Evolutionary conservation across 2,329 filamentous ascomycete species (phyloP).

Genomic region (Aspergillus sp.): DNA sequence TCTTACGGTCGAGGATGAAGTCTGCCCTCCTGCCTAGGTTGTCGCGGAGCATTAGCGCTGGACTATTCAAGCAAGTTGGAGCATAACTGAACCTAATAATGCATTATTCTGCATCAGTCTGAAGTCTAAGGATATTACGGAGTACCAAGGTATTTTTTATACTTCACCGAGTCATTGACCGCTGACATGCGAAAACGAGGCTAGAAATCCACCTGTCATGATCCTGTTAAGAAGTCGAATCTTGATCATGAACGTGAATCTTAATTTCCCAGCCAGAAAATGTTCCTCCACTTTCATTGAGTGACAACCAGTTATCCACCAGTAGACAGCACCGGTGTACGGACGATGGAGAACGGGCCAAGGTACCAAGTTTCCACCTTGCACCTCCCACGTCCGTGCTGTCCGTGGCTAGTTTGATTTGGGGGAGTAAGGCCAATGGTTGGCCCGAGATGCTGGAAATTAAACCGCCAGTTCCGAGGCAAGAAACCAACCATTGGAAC

Average conservation of each 20-base stretch:
- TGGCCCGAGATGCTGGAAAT: background rate
- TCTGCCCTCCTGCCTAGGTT: background rate
- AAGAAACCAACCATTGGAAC: background rate
- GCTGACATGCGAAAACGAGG: slow-evolving; percentile 3
- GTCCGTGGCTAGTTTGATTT: background rate
- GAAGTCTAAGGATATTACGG: background rate
- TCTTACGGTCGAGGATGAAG: background rate
- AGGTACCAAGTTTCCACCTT: background rate
- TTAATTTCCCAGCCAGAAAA: slow-evolving; percentile 4
- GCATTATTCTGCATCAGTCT: background rate
- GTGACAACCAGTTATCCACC: background rate
- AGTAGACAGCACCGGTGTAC: background rate
- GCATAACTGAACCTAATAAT: background rate
- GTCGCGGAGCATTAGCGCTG: slow-evolving; percentile 2
- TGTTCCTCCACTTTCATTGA: slow-evolving; percentile 1
- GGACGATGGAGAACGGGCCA: background rate
- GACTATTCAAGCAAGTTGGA: background rate
- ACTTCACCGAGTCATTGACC: background rate
- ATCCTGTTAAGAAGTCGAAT: background rate
- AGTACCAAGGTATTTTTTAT: slow-evolving; percentile 1
- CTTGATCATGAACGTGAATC: slow-evolving; percentile 7
- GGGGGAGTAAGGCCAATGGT: background rate
- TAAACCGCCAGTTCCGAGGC: background rate
- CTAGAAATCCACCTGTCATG: slow-evolving; percentile 1
- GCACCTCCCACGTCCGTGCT: background rate